phyloP scores from a whole-genome alignment of 177 flowering plant genomes.

The Vitis hybrid region DNA sequence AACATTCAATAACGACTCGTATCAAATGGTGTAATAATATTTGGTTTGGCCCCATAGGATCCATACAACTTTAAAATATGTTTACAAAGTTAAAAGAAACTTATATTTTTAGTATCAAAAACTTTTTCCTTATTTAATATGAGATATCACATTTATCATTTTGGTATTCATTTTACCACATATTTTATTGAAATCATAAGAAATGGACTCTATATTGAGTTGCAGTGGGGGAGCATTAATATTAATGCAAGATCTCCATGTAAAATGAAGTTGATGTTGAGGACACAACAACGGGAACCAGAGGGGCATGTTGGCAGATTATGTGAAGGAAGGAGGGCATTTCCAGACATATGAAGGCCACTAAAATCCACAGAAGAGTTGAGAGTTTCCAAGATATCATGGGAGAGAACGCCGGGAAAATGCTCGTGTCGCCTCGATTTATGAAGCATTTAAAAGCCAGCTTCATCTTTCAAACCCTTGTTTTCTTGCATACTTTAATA shows the following conservation, averaged over 20 bases:
- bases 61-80: fast-evolving
- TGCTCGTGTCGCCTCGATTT: slow-evolving; percentile 67
- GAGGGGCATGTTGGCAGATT: slow-evolving; percentile 1
- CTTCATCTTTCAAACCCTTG: slow-evolving; percentile 7
- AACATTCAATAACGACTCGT: too few relatives aligned
- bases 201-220: too few relatives aligned
- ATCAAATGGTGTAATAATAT: too few relatives aligned
- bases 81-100: too few relatives aligned
- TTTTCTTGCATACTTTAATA: slow-evolving; percentile 1
- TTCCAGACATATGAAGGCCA: slow-evolving; percentile 10
- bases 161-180: too few relatives aligned
- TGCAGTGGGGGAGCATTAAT: too few relatives aligned
- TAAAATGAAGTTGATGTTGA: background rate
- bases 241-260: too few relatives aligned
- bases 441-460: slow-evolving; percentile 22
- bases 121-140: too few relatives aligned
- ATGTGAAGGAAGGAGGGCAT: slow-evolving; percentile 13
- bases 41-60: too few relatives aligned
- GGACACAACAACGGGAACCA: background rate
- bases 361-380: slow-evolving; percentile 33
- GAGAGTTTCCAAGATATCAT: slow-evolving; percentile 35
- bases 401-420: slow-evolving; percentile 61
- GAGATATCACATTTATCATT: too few relatives aligned
- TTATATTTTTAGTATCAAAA: too few relatives aligned
- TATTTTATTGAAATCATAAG: too few relatives aligned